Evolutionary conservation across 2,329 filamentous ascomycete genomes (phyloP).

Genomic region (Paraconiothyrium sp.): DNA sequence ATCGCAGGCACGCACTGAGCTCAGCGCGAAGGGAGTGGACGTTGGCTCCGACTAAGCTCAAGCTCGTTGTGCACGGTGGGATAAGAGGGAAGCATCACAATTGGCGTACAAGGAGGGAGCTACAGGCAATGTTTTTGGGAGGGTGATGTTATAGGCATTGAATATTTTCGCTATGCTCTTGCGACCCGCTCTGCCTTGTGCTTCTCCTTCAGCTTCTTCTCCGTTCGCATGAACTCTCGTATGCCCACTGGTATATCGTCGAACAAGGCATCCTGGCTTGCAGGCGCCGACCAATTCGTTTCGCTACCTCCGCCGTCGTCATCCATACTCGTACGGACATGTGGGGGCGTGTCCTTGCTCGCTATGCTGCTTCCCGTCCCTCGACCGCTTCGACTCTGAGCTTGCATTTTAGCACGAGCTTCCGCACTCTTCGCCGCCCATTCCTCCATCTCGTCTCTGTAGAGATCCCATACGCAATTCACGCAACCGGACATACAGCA

Average conservation of each 20-base stretch:
- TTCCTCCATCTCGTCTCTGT: slow-evolving; percentile 89
- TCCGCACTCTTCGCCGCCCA: slow-evolving; percentile 75
- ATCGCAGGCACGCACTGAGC: slow-evolving; percentile 76
- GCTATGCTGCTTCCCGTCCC: slow-evolving; percentile 48
- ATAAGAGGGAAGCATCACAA: slow-evolving; percentile 12
- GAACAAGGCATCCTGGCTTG: slow-evolving; percentile 73
- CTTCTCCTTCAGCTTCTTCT: slow-evolving; percentile 86
- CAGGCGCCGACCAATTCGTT: slow-evolving; percentile 65
- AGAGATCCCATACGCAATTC: slow-evolving; percentile 95
- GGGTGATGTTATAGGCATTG: slow-evolving; percentile 24
- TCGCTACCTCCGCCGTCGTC: slow-evolving; percentile 82
- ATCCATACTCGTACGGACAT: slow-evolving; percentile 72
- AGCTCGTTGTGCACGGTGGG: slow-evolving; percentile 17
- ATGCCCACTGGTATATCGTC: slow-evolving; percentile 88
- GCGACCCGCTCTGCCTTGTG: slow-evolving; percentile 67
- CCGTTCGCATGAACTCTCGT: slow-evolving; percentile 94
- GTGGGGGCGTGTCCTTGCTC: slow-evolving; percentile 54
- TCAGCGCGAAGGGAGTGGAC: slow-evolving; percentile 78
- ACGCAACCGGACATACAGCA: slow-evolving; percentile 99
- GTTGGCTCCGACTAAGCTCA: slow-evolving; percentile 68
- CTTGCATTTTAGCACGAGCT: slow-evolving; percentile 66
- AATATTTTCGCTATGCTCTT: slow-evolving; percentile 25
- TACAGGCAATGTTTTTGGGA: slow-evolving; percentile 5
- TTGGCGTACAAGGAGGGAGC: slow-evolving; percentile 9
- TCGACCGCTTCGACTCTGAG: slow-evolving; percentile 37